Base-by-base conservation (phyloP, 2,329 filamentous ascomycete genomes). In the Claviceps paspali region DNA sequence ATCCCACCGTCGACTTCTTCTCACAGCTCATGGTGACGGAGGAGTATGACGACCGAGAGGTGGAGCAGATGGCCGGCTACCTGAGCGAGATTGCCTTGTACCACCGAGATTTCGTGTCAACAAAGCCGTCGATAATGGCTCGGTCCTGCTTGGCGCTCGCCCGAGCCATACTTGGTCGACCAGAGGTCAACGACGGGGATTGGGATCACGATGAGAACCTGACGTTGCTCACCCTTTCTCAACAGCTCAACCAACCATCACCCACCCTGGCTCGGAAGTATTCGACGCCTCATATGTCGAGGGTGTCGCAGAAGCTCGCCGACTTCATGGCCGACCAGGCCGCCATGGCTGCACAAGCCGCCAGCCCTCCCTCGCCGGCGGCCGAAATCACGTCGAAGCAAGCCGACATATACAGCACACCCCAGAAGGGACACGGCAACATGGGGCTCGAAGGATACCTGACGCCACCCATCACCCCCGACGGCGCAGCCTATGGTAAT, bases 91-190 rank as follows among this genome's bases (percentile, higher is more conserved):
- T 96, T 51, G 84, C 87, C 32, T 68, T 96, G 29, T 98, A 95
- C 63, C 85, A 96, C 65, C 82, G 88, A 52, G 91, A 96, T 47
- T 98, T 98, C 51, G 87, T 98, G 44, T 91, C 87, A 12, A 86
- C 82, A 39, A 81, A 81, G 52, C 86, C 91, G 15, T 94, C 88
- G 0, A 79, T 87, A 46, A 84, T 98, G 70, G 87, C 91, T 31
- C 74, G 85, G 47, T 81, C 86, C 30, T 85, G 87, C 9, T 68
- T 96, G 39, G 85, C 85, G 37, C 72, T 98, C 29, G 79, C 88
- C 28, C 73, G 87, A 45, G 88, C 83, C 53, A 85, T 98, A 45
- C 72, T 96, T 9, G 78, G 78, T 51, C 79, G 85, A 41, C 73
- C 79, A 29, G 85, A 93, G 56, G 70, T 79, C 45, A 75, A 75